Evolutionary conservation across 441 rosid species (phyloP), one percentile per base, ranked within the genome.

Genomic region (Euphorbia schlechtendalii): DNA sequence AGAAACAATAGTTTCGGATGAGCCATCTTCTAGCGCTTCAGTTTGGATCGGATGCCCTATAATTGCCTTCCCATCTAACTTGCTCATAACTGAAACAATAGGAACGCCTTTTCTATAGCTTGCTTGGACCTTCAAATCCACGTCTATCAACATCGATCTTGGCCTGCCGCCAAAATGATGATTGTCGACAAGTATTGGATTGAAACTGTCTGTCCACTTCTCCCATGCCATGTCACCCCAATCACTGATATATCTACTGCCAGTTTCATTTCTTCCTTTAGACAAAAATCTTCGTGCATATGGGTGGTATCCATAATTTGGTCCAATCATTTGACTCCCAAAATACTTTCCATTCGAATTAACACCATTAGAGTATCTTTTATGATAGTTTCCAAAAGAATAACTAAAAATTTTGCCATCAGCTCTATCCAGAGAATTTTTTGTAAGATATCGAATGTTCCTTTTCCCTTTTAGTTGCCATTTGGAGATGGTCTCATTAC

Each of bases 381-480:
- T 56, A 30, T 78, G 71, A 75, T 76, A 76, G 65, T 69, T 68
- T 70, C 83, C 82, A 75, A 61, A 69, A 52, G 73, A 64, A 65
- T 68, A 83, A 76, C 66, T 66, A 32, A 70, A 66, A 71, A 65
- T 68, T 65, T 46, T 72, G 64, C 66, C 34, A 32, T 32, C 34
- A 32, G 34, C 34, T 32, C 34, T 68, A 51, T 65, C 76, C 9
- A 74, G 65, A 65, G 84, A 74, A 73, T 82, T 74, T 74, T 82
- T 86, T 40, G 79, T 71, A 69, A 90, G 82, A 72, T 84, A 78
- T 10, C 97, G 86, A 41, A 78, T 75, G 62, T 88, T 90, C 78
- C 97, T 83, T 78, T 88, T 94, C 63, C 99, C 86, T 82, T 88
- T 94, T 63, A 78, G 77, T 74, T 82, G 91, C 99, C 99, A 94